Percentiles rank a stretch among this genome's conserved stretches.
Evolutionary conservation across 140 eudicot species (phyloP).

Genomic region (Oenanthe javanica): DNA sequence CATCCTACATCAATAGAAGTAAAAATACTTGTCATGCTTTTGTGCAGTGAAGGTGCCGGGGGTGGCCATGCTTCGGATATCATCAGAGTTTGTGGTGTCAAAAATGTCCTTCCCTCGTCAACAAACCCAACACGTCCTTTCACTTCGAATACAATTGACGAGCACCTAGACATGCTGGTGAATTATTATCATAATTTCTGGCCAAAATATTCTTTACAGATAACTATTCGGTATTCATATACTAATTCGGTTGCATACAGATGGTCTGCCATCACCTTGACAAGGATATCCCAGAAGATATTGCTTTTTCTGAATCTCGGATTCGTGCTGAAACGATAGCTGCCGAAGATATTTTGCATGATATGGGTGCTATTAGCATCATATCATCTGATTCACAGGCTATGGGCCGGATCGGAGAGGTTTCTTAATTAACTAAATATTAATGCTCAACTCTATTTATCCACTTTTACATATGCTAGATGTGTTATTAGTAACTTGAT

Average conservation of each 20-base stretch:
- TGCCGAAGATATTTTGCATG: conserved; percentile 98
- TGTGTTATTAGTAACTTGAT: not conserved
- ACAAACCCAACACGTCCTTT: conserved; percentile 96
- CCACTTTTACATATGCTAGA: not conserved
- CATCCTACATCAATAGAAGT: not conserved
- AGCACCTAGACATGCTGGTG: conserved; percentile 99
- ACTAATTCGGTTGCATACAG: conserved; percentile 31
- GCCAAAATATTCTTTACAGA: not conserved
- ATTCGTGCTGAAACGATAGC: conserved; percentile 98
- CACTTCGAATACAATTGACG: conserved; percentile 85
- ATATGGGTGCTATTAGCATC: conserved; percentile 96
- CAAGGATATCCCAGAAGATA: conserved; percentile 90
- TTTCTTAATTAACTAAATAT: conserved; percentile 7
- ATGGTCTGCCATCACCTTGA: conserved; percentile 99
- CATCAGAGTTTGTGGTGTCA: conserved; percentile 91
- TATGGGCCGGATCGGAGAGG: conserved; percentile 99
- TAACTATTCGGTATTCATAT: not conserved
- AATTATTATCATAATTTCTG: not conserved
- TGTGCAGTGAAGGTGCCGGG: conserved; percentile 96
- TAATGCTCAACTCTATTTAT: not conserved
- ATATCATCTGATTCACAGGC: conserved; percentile 99
- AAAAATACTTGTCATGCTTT: not conserved
- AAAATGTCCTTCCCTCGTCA: conserved; percentile 88
- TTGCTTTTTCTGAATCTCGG: conserved; percentile 93
- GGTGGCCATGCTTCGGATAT: conserved; percentile 99